Percentiles rank a stretch among this genome's conserved stretches.
Evolutionary conservation across 1,284 basidiomycete species (phyloP).

Genomic region (Malassezia furfur): DNA sequence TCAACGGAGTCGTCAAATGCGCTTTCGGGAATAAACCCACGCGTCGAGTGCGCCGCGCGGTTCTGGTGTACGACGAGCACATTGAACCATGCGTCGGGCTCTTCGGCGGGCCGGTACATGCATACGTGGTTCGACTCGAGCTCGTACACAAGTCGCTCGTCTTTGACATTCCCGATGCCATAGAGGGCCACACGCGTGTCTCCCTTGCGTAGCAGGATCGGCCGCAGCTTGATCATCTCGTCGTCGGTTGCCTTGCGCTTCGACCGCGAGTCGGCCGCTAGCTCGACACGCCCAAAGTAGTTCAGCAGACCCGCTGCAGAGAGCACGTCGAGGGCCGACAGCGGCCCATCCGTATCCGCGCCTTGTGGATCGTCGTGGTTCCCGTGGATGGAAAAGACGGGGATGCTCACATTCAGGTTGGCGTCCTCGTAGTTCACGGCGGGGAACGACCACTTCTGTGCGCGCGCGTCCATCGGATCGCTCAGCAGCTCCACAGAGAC

Average conservation of each 20-base stretch:
- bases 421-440: conserved; percentile 95
- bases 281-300: conserved; percentile 80
- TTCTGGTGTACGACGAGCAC: conserved; percentile 90
- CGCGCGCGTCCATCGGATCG: conserved; percentile 68
- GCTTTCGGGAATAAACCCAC: conserved; percentile 84
- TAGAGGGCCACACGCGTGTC: conserved; percentile 76
- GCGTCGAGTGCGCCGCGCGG: conserved; percentile 86
- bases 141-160: conserved; percentile 90
- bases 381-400: conserved; percentile 96
- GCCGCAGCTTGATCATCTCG: conserved; percentile 74
- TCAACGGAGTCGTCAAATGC: conserved; percentile 94
- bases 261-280: conserved; percentile 40
- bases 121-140: conserved; percentile 81
- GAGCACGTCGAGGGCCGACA: conserved; percentile 87
- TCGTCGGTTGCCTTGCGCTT: conserved; percentile 49
- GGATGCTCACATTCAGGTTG: conserved; percentile 86
- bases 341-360: conserved; percentile 71
- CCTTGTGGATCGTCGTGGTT: conserved; percentile 99
- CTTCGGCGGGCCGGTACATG: conserved; percentile 86
- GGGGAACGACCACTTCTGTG: conserved; percentile 57
- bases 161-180: conserved; percentile 92
- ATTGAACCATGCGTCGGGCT: conserved; percentile 77
- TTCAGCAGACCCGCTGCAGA: conserved; percentile 89
- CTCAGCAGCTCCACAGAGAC: conserved; percentile 80
- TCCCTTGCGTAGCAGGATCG: conserved; percentile 82